phyloP scores from a whole-genome alignment of 2,329 filamentous ascomycete genomes.

The Fusarium caatingaense region DNA sequence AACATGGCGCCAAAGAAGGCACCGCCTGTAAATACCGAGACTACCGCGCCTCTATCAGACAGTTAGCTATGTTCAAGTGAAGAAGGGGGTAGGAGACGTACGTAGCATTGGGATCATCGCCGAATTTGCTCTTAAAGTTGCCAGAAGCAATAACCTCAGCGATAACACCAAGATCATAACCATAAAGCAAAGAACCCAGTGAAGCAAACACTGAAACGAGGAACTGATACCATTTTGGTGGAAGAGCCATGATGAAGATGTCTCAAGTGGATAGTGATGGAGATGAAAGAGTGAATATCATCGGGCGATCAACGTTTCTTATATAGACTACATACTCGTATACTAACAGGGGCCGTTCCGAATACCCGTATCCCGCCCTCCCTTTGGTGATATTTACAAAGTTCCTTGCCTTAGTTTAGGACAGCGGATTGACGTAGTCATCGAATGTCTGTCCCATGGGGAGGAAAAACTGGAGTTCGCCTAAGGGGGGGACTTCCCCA shows the following conservation, averaged over 20 bases:
- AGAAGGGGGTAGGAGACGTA: neutral
- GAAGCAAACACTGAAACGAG: constrained; percentile 52
- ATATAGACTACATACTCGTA: constrained; percentile 15
- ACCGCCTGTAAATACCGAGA: constrained; percentile 82
- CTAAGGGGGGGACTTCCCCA: constrained; percentile 12
- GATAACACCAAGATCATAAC: constrained; percentile 32
- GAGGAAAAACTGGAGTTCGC: constrained; percentile 12
- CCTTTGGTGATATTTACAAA: neutral
- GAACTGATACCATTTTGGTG: constrained; percentile 61
- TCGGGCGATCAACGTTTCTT: constrained; percentile 3
- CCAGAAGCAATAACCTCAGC: constrained; percentile 29
- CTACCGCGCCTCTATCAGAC: constrained; percentile 48
- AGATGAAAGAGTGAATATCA: neutral
- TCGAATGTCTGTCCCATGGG: neutral
- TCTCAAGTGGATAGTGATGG: neutral
- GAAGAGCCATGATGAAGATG: constrained; percentile 53
- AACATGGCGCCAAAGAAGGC: constrained; percentile 76
- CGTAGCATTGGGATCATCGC: constrained; percentile 20
- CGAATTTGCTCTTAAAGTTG: constrained; percentile 19
- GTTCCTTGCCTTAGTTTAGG: neutral
- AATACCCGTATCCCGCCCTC: constrained; percentile 3
- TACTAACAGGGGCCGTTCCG: constrained; percentile 10
- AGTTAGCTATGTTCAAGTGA: neutral
- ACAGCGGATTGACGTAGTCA: neutral
- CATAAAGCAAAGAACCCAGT: constrained; percentile 22